phyloP scores from a whole-genome alignment of 345 rosid species.

The Euclidium syriacum region DNA sequence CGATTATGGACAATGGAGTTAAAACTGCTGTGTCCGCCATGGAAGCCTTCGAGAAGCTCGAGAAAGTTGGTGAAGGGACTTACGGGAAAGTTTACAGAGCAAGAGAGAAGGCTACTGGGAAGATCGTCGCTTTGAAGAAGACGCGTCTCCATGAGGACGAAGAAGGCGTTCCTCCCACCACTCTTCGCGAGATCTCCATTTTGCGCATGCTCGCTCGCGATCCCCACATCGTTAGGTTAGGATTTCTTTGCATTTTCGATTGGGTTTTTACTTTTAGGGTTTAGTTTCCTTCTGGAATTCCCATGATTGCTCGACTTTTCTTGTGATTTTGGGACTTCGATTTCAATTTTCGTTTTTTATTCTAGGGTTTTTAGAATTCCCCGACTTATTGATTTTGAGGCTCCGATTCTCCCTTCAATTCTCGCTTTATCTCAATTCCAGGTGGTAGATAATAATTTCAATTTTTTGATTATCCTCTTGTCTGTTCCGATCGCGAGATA shows the following conservation, averaged over 20 bases:
- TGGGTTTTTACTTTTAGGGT: not conserved
- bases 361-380: not conserved
- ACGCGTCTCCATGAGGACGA: slow-evolving; percentile 98
- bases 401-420: not conserved
- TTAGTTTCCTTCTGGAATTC: not conserved
- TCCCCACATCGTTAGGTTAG: slow-evolving; percentile 79
- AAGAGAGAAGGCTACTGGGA: slow-evolving; percentile 84
- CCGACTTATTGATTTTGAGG: not conserved
- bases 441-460: not conserved
- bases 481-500: not conserved
- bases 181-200: slow-evolving; percentile 98
- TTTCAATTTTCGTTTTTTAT: not conserved
- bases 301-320: not conserved
- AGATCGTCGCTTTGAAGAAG: slow-evolving; percentile 92
- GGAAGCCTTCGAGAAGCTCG: slow-evolving; percentile 93
- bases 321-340: not conserved
- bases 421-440: not conserved
- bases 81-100: slow-evolving; percentile 96
- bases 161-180: slow-evolving; percentile 97
- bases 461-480: not conserved
- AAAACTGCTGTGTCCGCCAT: slow-evolving; percentile 47
- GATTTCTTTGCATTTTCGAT: not conserved
- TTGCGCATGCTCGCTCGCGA: slow-evolving; percentile 97
- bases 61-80: slow-evolving; percentile 98
- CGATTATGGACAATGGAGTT: slow-evolving; percentile 37